phyloP scores from a whole-genome alignment of 2,329 filamentous ascomycete genomes.

The Beauveria varroae region DNA sequence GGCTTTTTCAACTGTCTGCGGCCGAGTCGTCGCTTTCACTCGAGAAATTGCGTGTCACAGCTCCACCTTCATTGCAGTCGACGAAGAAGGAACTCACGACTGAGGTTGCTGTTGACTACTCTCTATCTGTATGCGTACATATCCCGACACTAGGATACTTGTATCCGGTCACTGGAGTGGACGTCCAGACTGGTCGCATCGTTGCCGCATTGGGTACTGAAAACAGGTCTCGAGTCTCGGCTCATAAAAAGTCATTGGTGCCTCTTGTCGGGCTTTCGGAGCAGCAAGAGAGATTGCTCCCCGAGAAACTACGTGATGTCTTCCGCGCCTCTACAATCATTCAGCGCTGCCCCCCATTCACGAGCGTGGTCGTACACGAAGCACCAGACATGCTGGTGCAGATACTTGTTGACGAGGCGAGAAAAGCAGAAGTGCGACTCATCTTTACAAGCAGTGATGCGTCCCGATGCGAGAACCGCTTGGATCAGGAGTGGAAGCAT shows the following conservation, averaged over 20 bases:
- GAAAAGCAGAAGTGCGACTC: background rate
- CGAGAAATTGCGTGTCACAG: background rate
- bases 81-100: background rate
- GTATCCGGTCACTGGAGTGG: background rate
- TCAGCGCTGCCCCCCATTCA: background rate
- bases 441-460: background rate
- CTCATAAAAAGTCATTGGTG: background rate
- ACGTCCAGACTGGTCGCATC: background rate
- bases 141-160: background rate
- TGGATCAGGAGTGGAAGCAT: background rate
- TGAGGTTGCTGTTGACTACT: background rate
- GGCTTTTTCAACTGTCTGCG: background rate
- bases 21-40: background rate
- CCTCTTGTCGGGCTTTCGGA: background rate
- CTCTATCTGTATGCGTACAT: background rate
- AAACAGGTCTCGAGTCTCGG: background rate
- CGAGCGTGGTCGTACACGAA: background rate
- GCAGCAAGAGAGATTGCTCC: background rate
- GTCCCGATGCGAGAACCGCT: background rate
- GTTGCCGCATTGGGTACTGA: background rate
- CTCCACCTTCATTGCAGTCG: background rate
- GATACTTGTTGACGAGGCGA: background rate
- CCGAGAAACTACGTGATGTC: background rate
- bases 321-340: background rate
- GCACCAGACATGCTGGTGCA: background rate